Percentiles rank a stretch among this genome's conserved stretches.
phyloP scores from a whole-genome alignment of 2,329 filamentous ascomycete genomes.

The Periglandula ipomoeae region DNA sequence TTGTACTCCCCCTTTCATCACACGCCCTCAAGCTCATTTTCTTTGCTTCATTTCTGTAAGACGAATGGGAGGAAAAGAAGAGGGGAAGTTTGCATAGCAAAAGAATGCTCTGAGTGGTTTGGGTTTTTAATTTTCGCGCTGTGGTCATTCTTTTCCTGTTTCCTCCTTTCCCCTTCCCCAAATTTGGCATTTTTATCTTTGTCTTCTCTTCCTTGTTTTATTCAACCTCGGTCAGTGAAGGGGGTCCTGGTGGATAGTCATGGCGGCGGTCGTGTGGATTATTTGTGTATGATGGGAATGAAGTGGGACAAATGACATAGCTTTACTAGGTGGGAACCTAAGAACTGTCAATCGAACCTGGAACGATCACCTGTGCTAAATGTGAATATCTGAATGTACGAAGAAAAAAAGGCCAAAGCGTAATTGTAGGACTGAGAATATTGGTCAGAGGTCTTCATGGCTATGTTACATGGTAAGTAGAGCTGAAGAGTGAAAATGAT shows the following conservation, averaged over 20 bases:
- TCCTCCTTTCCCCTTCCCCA: background rate
- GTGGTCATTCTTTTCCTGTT: background rate
- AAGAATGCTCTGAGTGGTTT: background rate
- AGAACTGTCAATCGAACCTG: background rate
- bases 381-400: background rate
- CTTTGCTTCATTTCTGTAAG: background rate
- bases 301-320: background rate
- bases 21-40: background rate
- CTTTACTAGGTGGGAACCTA: background rate
- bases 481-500: too few species aligned
- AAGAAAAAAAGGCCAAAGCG: too few species aligned
- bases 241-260: background rate
- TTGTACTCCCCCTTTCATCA: background rate
- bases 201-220: background rate
- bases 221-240: background rate
- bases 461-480: too few species aligned
- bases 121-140: too few species aligned
- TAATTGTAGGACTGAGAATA: too few species aligned
- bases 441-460: too few species aligned
- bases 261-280: background rate
- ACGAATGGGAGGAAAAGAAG: background rate
- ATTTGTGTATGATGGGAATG: background rate
- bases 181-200: background rate
- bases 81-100: constrained; percentile 2
- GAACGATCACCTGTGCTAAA: background rate